These are phyloP conservation scores for Immersiella caudata DNA, from an alignment of 495 filamentous ascomycete genomes.

Conservation along the genomic window DNA sequence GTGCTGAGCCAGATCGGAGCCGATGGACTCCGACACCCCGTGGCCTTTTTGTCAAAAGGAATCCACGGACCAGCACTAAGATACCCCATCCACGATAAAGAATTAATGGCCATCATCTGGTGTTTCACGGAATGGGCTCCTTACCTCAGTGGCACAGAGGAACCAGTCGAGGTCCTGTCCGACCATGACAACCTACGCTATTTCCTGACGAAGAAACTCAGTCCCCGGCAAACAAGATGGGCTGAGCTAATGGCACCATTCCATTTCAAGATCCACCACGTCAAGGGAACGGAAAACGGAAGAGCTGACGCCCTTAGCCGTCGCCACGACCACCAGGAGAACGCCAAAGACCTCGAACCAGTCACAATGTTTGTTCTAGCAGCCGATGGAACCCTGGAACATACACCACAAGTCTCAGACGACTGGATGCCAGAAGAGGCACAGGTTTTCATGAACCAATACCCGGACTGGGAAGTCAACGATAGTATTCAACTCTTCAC, in stretches of 20 bases:
- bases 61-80: conserved; percentile 18
- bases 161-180: not conserved
- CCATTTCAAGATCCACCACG: not conserved
- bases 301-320: not conserved
- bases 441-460: too few species aligned
- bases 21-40: not conserved
- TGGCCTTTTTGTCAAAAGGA: conserved; percentile 23
- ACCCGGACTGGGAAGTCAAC: too few species aligned
- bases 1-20: not conserved
- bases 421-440: not conserved
- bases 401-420: not conserved
- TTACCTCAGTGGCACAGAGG: not conserved
- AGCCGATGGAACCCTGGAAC: not conserved
- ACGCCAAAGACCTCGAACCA: not conserved
- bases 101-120: conserved; percentile 16
- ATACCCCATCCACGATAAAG: conserved; percentile 33
- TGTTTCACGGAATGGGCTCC: conserved; percentile 12
- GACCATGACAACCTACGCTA: not conserved
- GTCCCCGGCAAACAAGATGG: not conserved
- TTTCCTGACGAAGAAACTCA: not conserved
- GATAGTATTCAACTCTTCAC: too few species aligned
- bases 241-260: not conserved
- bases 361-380: not conserved
- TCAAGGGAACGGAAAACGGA: not conserved
- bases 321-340: not conserved